Evolutionary conservation across 2,329 filamentous ascomycete genomes (phyloP), one percentile per base, ranked within the genome.

Genomic region (Zymoseptoria crescenta): DNA sequence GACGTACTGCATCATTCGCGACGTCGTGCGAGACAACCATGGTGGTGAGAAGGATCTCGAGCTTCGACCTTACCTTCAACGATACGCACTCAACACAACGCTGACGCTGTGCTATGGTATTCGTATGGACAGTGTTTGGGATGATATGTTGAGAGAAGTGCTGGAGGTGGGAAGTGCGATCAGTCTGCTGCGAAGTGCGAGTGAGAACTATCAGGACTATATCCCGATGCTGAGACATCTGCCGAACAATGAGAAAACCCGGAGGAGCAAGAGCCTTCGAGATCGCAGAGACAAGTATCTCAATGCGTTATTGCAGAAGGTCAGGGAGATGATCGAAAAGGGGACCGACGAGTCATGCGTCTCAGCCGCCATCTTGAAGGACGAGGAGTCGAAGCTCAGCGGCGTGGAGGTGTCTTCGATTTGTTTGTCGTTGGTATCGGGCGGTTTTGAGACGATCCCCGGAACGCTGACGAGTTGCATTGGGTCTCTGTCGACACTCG

Each of bases 321-420:
- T 82, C 4, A 72, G 78, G 10, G 76, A 73, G 13, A 81, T 80
- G 79, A 81, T 81, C 59, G 71, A 74, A 53, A 72, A 76, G 5
- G 79, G 79, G 6, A 80, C 75, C 0, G 80, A 82, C 59, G 81
- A 80, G 65, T 79, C 80, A 0, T 82, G 80, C 62, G 81, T 83
- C 61, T 77, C 76, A 0, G 79, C 79, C 0, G 79, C 79, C 0
- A 81, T 82, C 30, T 69, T 82, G 8, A 82, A 82, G 62, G 80
- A 82, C 58, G 69, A 80, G 62, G 80, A 82, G 62, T 80, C 79
- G 1, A 80, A 79, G 63, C 72, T 83, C 2, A 77, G 73, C 0
- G 79, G 77, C 0, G 79, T 81, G 1, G 80, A 83, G 65, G 79
- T 83, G 16, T 77, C 75, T 1, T 81, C 77, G 0, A 82, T 82